Base-by-base conservation (phyloP, 2,329 filamentous ascomycete genomes). In the Beauveria sp. region DNA sequence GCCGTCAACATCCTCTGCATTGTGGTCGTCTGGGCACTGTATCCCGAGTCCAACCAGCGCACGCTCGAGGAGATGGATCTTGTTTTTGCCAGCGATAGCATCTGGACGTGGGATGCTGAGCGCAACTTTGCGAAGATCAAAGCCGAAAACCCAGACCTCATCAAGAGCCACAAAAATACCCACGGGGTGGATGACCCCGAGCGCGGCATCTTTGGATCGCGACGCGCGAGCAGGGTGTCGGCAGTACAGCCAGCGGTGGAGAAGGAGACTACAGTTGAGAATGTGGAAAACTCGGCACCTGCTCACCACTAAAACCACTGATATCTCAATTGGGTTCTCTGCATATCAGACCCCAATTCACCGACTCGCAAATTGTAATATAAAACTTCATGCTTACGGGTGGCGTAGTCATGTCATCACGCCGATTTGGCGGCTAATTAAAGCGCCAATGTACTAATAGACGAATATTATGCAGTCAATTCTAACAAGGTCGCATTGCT, bases 51-150 rank as follows among this genome's bases (percentile, higher is more conserved):
- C 3, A 90, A 87, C 68, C 85, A 89, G 70, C 81, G 88, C 0
- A 91, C 87, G 0, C 76, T 91, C 0, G 89, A 91, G 67, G 88
- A 91, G 68, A 91, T 91, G 77, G 85, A 92, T 63, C 73, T 91
- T 0, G 73, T 91, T 0, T 91, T 92, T 66, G 85, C 87, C 0
- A 80, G 84, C 1, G 77, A 85, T 20, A 85, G 79, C 0, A 83
- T 84, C 4, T 91, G 85, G 85, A 81, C 81, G 1, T 91, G 88
- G 88, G 85, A 89, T 56, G 87, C 86, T 0, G 86, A 89, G 72
- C 79, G 76, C 67, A 85, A 81, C 34, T 89, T 88, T 72, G 79
- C 77, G 5, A 76, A 76, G n/a, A 74, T 88, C 55, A 86, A 85
- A 70, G 82, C 76, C 5, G 82, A 86, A 69, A 83, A 83, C 61